phyloP scores from a whole-genome alignment of 331 rosid genomes.

The Malus hybrid region DNA sequence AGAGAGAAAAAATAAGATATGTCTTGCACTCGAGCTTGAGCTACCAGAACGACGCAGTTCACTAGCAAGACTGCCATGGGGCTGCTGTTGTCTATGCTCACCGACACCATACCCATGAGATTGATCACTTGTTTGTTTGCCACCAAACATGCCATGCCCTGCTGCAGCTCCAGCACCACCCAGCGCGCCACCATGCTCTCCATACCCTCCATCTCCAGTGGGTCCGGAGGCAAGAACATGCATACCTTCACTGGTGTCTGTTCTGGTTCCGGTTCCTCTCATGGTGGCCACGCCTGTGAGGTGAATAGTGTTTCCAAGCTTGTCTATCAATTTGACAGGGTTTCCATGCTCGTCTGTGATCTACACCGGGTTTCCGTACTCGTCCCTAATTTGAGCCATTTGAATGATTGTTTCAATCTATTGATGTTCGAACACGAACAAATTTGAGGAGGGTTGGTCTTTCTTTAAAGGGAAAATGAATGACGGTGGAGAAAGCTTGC shows the following conservation, averaged over 20 bases:
- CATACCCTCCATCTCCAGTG: background rate
- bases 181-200: background rate
- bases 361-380: slow-evolving; percentile 51
- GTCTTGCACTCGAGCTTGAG: slow-evolving; percentile 48
- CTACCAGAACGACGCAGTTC: slow-evolving; percentile 35
- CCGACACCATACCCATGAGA: background rate
- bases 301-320: slow-evolving; percentile 55
- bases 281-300: slow-evolving; percentile 49
- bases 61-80: background rate
- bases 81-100: background rate
- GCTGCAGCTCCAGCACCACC: background rate
- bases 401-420: background rate
- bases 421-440: background rate
- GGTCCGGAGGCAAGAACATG: background rate
- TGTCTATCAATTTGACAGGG: slow-evolving; percentile 53
- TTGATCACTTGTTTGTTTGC: background rate
- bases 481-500: slow-evolving; percentile 26
- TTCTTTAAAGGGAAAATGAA: background rate
- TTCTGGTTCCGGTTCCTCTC: background rate
- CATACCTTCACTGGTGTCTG: background rate
- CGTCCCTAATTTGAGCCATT: slow-evolving; percentile 57
- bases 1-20: too few species aligned
- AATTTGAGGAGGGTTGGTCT: background rate
- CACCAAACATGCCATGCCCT: background rate
- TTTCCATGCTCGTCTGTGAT: slow-evolving; percentile 56